A percentile compares a stretch with the other conserved stretches of the same genome.
These are phyloP conservation scores for Backusella liffmaniae DNA, from an alignment of 192 early-diverging fungal species.

Conservation along the genomic window DNA sequence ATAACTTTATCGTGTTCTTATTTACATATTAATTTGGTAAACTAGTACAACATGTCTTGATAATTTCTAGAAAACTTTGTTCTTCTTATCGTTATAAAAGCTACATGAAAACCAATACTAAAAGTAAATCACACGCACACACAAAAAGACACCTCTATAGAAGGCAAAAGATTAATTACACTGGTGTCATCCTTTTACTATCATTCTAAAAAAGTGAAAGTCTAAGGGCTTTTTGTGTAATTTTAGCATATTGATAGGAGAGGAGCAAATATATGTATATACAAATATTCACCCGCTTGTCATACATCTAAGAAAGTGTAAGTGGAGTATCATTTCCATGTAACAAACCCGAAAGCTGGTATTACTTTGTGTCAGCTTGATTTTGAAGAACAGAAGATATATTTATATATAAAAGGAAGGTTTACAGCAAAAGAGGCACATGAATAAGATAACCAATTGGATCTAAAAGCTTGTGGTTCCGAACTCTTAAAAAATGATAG, in stretches of 20 bases:
- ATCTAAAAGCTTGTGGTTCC: background rate
- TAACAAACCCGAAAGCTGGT: slow-evolving; percentile 1
- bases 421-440: too few relatives aligned
- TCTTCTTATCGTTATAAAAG: background rate
- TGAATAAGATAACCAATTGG: too few relatives aligned
- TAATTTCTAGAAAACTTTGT: background rate
- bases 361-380: background rate
- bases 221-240: background rate
- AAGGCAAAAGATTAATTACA: background rate
- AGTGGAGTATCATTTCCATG: background rate
- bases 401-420: background rate
- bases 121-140: background rate
- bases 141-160: background rate
- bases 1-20: background rate
- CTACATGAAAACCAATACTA: background rate
- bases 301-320: background rate
- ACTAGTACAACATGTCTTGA: background rate
- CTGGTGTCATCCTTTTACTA: background rate
- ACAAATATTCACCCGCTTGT: background rate
- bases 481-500: background rate
- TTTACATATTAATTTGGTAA: background rate
- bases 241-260: background rate
- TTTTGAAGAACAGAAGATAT: background rate
- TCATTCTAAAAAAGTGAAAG: background rate
- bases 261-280: background rate